A percentile compares a stretch with the other conserved stretches of the same genome.
Evolutionary conservation across 257 asterid genomes (phyloP).

Genomic region (Petunia secreta): DNA sequence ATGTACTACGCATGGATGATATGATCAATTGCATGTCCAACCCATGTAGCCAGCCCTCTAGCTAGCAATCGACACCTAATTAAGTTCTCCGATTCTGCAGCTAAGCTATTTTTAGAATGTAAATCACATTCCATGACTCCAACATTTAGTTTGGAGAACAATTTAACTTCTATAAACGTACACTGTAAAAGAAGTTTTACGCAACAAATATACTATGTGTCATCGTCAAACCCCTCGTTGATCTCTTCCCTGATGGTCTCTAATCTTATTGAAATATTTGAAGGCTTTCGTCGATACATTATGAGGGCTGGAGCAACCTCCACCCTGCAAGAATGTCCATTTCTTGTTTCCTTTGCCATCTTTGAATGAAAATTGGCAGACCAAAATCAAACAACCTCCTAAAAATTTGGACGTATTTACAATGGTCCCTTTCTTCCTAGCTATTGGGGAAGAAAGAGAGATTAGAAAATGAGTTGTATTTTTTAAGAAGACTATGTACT

Average conservation of each 20-base stretch:
- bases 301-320: constrained; percentile 11
- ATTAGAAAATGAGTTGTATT: too few species aligned
- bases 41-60: neutral
- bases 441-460: too few species aligned
- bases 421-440: neutral
- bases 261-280: neutral
- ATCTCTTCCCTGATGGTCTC: constrained; percentile 21
- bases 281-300: constrained; percentile 7
- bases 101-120: too few species aligned
- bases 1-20: neutral
- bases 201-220: neutral
- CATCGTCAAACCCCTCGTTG: constrained; percentile 7
- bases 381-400: neutral
- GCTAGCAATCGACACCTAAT: neutral
- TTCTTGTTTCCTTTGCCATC: constrained; percentile 18
- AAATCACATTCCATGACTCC: too few species aligned
- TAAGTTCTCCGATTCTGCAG: too few species aligned
- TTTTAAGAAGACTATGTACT: too few species aligned
- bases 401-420: neutral
- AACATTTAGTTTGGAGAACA: neutral
- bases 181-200: neutral
- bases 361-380: neutral
- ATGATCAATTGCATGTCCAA: neutral
- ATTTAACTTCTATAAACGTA: neutral
- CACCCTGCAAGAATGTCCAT: neutral